Conservation (phyloP, 768 basidiomycete genomes). For the Baorangia bicolor region DNA sequence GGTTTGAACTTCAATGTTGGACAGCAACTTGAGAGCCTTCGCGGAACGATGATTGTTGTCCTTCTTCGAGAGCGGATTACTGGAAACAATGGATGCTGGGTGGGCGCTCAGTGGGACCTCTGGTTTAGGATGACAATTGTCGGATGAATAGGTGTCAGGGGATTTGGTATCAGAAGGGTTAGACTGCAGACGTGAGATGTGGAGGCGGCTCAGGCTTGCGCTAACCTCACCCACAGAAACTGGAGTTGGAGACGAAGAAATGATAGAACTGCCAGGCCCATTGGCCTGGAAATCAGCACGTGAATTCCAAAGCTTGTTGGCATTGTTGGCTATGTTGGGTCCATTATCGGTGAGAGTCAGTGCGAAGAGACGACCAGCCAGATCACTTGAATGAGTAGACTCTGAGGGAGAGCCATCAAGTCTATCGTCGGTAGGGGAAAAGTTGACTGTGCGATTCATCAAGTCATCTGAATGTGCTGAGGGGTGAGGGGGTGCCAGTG, state of each 20-base stretch:
- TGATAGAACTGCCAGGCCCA: not conserved
- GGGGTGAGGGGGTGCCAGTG: too few relatives aligned
- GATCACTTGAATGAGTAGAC: not conserved
- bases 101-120: too few relatives aligned
- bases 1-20: not conserved
- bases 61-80: not conserved
- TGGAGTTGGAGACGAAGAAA: not conserved
- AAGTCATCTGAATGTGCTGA: too few relatives aligned
- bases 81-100: too few relatives aligned
- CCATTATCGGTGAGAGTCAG: conserved; percentile 8
- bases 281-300: not conserved
- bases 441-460: too few relatives aligned
- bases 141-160: not conserved
- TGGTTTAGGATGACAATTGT: too few relatives aligned
- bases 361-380: not conserved
- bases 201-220: not conserved
- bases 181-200: not conserved
- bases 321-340: not conserved
- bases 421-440: too few relatives aligned
- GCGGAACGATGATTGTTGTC: not conserved
- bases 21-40: not conserved
- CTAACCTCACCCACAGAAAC: not conserved
- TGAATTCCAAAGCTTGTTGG: conserved; percentile 4
- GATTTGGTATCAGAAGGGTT: not conserved
- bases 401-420: not conserved